Evolutionary conservation across 1,284 basidiomycete species (phyloP).

Genomic region (Pseudozyma tsukubaensis): DNA sequence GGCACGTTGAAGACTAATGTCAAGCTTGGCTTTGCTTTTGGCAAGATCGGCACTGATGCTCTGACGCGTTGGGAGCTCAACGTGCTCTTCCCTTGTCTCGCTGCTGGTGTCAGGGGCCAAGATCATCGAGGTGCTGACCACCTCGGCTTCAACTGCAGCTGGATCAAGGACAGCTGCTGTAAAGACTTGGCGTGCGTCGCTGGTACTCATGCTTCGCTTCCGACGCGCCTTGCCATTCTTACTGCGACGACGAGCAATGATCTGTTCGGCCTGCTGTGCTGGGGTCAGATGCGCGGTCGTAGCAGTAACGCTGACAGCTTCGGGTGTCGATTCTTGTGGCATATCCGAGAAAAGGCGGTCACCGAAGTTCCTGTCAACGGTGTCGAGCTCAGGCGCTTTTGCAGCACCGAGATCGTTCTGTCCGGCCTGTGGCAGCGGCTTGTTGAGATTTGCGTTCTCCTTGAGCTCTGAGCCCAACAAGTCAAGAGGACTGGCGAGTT

Average conservation of each 20-base stretch:
- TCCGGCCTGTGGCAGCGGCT: neutral
- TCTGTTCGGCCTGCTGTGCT: constrained; percentile 58
- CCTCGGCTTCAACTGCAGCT: constrained; percentile 3
- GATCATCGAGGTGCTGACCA: constrained; percentile 8
- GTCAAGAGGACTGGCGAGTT: constrained; percentile 52
- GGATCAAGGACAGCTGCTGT: constrained; percentile 24
- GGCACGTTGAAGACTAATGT: constrained; percentile 53
- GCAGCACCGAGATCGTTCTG: neutral
- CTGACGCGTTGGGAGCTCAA: constrained; percentile 44
- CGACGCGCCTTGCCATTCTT: constrained; percentile 50
- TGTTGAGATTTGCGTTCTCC: constrained; percentile 20
- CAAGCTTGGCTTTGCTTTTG: constrained; percentile 53
- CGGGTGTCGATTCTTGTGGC: neutral
- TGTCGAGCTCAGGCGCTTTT: constrained; percentile 11
- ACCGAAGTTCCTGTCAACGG: constrained; percentile 3
- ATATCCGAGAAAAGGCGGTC: constrained; percentile 13
- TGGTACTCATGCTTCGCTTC: constrained; percentile 58
- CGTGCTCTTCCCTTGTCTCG: constrained; percentile 25
- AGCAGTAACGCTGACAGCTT: neutral
- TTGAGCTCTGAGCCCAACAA: constrained; percentile 54
- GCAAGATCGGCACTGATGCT: constrained; percentile 57
- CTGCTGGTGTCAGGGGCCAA: constrained; percentile 8
- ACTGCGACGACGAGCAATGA: constrained; percentile 58
- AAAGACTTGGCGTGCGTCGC: constrained; percentile 45
- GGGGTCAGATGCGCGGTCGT: constrained; percentile 47